Evolutionary conservation across 179 eudicot species (phyloP), one percentile per base, ranked within the genome.

Genomic region (Spinacia oleracea): DNA sequence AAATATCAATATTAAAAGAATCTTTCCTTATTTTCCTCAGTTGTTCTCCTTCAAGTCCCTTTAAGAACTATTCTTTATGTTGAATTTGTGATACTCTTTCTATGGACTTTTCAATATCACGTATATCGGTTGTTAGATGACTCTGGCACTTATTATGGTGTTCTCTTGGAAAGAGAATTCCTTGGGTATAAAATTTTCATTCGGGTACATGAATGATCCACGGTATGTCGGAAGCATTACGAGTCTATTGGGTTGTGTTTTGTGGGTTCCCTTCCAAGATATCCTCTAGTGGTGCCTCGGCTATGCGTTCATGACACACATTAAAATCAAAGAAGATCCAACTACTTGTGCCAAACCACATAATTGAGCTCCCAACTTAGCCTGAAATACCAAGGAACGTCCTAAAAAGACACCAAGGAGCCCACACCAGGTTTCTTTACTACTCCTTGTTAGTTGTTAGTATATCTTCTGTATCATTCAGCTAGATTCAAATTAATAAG

Each of bases 141-240:
- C 87, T 25, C 91, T 8, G 98, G 99, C 31, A 94, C 97, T 59
- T 93, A 93, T 85, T 96, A 96, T 80, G 99, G 99, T 16, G 98
- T 93, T 63, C 96, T 98, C 43, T 96, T 56, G 99, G 98, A 59
- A 90, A 89, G 86, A 77, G 56, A 83, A 82, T 96, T 48, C 98
- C 99, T n/a, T 96, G 99, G 99, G 97, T 43, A 86, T 96, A 20
- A 89, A 90, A 78, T 96, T 96, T 73, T 97, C 99, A 11, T 96
- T 93, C 65, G 98, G 99, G 43, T 91, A 92, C 40, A 85, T 96
- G 74, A 89, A 42, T 31, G 99, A 96, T 83, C 99, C 99, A 29
- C 99, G 91, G 69, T 96, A 96, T 70, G 91, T 96, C 20, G 99
- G 98, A 55, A 93, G 98, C 84, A 86, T 93, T n/a, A 65, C 93